Percentiles rank a stretch among this genome's conserved stretches.
These are phyloP conservation scores for Coemansia sp. DNA, from an alignment of 192 early-diverging fungal genomes.

Conservation along the genomic window DNA sequence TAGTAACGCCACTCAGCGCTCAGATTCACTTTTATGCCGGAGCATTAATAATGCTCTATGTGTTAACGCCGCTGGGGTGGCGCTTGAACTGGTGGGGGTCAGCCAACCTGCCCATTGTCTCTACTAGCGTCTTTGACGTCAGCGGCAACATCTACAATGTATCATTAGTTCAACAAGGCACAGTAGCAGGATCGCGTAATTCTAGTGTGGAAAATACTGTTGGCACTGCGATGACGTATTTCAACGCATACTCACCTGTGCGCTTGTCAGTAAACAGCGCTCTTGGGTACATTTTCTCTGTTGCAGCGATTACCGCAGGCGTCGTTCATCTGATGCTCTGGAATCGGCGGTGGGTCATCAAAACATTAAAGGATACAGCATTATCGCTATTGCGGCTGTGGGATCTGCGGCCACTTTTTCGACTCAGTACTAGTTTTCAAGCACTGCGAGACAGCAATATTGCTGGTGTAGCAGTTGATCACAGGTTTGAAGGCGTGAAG, in stretches of 20 bases:
- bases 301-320: conserved; percentile 42
- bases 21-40: conserved; percentile 66
- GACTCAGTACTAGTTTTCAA: neutral
- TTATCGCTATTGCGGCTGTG: conserved; percentile 32
- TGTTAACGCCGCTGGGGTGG: conserved; percentile 68
- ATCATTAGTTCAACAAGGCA: conserved; percentile 28
- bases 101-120: conserved; percentile 59
- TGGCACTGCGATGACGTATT: conserved; percentile 1
- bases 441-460: neutral
- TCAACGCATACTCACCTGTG: conserved; percentile 48
- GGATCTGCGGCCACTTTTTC: conserved; percentile 38
- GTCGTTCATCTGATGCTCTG: conserved; percentile 41
- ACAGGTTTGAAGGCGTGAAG: neutral
- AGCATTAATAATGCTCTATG: conserved; percentile 66
- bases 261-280: conserved; percentile 46
- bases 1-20: conserved; percentile 72
- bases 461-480: neutral
- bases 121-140: conserved; percentile 60
- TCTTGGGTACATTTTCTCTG: conserved; percentile 43
- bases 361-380: conserved; percentile 17
- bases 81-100: conserved; percentile 62
- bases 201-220: neutral
- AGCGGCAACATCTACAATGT: conserved; percentile 60
- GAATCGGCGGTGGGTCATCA: conserved; percentile 37
- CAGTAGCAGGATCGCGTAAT: neutral